Percentiles rank a stretch among this genome's conserved stretches.
Conservation (phyloP, 805 yeast species). For the Debaryomyces tyrocola region DNA sequence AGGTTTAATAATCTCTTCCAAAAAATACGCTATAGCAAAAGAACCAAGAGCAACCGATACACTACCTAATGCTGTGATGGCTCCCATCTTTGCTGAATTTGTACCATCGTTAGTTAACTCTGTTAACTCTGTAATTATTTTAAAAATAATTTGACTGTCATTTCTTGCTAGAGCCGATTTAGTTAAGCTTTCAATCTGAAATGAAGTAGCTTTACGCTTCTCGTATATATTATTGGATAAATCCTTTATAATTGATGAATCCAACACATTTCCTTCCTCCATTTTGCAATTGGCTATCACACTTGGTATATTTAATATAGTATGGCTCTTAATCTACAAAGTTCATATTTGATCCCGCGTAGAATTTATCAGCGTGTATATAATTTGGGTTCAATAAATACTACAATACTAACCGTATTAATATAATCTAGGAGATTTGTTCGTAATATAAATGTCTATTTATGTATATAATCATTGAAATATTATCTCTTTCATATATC, state of each 20-base stretch:
- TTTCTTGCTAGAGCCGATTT: conserved; percentile 63
- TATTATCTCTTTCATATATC: no score
- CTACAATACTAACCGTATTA: no score
- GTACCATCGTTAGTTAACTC: conserved; percentile 75
- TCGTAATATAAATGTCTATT: no score
- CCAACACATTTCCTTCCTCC: conserved; percentile 29
- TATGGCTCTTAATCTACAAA: no score
- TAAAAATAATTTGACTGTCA: conserved; percentile 58
- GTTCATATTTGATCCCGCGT: no score
- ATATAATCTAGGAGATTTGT: no score
- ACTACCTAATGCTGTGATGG: conserved; percentile 92
- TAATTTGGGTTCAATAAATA: no score
- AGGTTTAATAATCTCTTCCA: conserved; percentile 87
- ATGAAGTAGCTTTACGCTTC: conserved; percentile 48
- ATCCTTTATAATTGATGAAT: conserved; percentile 39
- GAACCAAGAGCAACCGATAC: conserved; percentile 90
- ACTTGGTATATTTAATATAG: no score
- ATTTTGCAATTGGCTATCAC: conserved; percentile 4
- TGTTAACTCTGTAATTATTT: conserved; percentile 72
- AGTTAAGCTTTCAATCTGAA: conserved; percentile 74
- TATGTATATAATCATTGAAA: no score
- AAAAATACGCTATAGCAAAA: conserved; percentile 75
- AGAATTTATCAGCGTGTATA: no score
- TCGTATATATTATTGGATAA: conserved; percentile 46
- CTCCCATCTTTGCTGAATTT: conserved; percentile 81